Evolutionary conservation across 2,329 filamentous ascomycete species (phyloP).

Genomic region (Anthostomella pinea): DNA sequence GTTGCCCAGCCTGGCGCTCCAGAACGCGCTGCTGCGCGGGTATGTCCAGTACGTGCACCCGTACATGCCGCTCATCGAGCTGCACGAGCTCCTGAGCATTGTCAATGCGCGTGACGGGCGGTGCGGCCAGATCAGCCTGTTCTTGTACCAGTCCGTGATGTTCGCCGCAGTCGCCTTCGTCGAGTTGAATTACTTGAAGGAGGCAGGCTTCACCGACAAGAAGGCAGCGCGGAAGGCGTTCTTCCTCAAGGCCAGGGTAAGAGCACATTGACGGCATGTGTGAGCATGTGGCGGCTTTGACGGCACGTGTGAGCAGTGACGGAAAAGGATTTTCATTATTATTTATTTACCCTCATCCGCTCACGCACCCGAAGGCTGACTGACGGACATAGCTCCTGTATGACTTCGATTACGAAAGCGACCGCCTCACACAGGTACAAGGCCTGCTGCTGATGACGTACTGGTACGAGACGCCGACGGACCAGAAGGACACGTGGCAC

Average conservation of each 20-base stretch:
- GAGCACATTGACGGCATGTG: too few species aligned
- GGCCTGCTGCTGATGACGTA: constrained; percentile 90
- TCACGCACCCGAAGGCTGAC: too few species aligned
- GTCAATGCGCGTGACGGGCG: constrained; percentile 67
- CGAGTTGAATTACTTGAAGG: constrained; percentile 71
- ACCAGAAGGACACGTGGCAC: constrained; percentile 97
- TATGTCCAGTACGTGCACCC: constrained; percentile 91
- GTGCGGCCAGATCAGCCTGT: constrained; percentile 72
- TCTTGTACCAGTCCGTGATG: constrained; percentile 93
- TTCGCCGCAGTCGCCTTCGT: constrained; percentile 89
- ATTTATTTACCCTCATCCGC: too few species aligned
- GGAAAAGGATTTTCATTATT: too few species aligned
- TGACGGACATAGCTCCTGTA: constrained; percentile 65
- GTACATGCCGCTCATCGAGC: constrained; percentile 85
- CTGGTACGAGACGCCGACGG: constrained; percentile 95
- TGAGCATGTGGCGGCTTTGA: too few species aligned
- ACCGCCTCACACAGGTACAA: constrained; percentile 85
- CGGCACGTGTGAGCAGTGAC: too few species aligned
- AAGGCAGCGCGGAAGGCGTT: constrained; percentile 84
- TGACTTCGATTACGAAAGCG: constrained; percentile 91
- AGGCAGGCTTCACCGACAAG: constrained; percentile 73
- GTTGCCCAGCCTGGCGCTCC: constrained; percentile 66
- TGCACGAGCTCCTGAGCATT: constrained; percentile 56
- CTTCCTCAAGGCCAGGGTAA: constrained; percentile 81
- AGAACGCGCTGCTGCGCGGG: constrained; percentile 76